Conservation (phyloP, 2,329 filamentous ascomycete species). For the Hypoxylon sp. region DNA sequence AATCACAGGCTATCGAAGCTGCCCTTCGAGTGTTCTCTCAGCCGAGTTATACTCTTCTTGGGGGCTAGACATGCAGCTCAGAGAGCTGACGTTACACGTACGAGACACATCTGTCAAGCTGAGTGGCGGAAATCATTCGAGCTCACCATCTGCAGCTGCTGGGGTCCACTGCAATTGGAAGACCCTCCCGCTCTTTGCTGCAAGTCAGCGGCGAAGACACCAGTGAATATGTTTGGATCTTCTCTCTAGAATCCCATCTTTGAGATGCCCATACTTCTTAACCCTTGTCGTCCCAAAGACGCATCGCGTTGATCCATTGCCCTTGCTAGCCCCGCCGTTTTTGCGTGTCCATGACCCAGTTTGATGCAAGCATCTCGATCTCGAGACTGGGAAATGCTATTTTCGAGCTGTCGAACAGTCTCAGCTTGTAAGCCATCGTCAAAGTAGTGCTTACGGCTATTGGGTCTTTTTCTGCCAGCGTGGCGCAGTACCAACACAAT, state of each 20-base stretch:
- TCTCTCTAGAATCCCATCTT: conserved; percentile 43
- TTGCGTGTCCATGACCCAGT: conserved; percentile 28
- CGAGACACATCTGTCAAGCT: conserved; percentile 37
- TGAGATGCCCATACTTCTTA: conserved; percentile 42
- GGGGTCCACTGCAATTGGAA: conserved; percentile 34
- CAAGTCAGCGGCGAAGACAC: conserved; percentile 15
- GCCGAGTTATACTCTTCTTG: conserved; percentile 30
- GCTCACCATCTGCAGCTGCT: conserved; percentile 30
- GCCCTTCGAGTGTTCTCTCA: conserved; percentile 16
- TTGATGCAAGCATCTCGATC: conserved; percentile 35
- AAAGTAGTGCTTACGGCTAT: conserved; percentile 38
- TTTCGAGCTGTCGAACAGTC: conserved; percentile 24
- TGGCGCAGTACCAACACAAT: conserved; percentile 18
- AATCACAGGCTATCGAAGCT: conserved; percentile 35
- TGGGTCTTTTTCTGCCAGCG: conserved; percentile 29
- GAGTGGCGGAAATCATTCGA: conserved; percentile 30
- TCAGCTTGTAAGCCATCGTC: conserved; percentile 27
- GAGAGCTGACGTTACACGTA: conserved; percentile 40
- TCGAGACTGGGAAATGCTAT: conserved; percentile 29
- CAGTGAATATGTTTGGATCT: conserved; percentile 37
- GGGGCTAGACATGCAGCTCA: conserved; percentile 35
- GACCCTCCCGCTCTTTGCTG: conserved; percentile 36
- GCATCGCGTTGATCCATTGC: conserved; percentile 34
- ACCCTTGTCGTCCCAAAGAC: conserved; percentile 32
- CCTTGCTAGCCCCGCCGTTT: conserved; percentile 23